phyloP scores from a whole-genome alignment of 2,329 filamentous ascomycete genomes.

The Gaeumannomyces sp. region DNA sequence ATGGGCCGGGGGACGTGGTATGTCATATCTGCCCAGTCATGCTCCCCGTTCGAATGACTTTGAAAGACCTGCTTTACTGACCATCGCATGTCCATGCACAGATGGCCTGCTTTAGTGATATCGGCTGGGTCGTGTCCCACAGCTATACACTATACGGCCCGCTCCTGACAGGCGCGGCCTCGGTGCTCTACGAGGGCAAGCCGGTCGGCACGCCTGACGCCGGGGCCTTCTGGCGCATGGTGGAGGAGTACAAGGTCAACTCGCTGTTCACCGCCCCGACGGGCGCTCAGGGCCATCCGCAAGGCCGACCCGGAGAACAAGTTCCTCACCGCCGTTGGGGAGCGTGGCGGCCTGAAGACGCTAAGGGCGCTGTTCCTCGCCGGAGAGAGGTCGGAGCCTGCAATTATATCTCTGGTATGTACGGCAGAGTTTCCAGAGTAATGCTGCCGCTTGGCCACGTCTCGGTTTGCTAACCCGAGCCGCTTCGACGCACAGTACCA shows the following conservation, averaged over 20 bases:
- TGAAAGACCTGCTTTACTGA: no score
- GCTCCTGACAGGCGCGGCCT: slow-evolving; percentile 76
- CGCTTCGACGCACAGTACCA: slow-evolving; percentile 50
- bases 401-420: slow-evolving; percentile 60
- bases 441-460: no score
- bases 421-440: no score
- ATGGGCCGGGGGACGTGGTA: slow-evolving; percentile 72
- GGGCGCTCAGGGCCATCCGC: slow-evolving; percentile 78
- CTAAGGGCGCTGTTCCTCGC: slow-evolving; percentile 77
- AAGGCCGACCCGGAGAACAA: slow-evolving; percentile 75
- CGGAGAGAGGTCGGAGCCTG: slow-evolving; percentile 83
- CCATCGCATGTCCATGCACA: background rate
- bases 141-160: slow-evolving; percentile 85
- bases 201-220: slow-evolving; percentile 84
- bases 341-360: slow-evolving; percentile 62
- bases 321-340: slow-evolving; percentile 56
- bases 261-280: slow-evolving; percentile 81
- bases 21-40: slow-evolving; percentile 13
- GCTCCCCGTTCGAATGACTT: no score
- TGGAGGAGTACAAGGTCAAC: slow-evolving; percentile 81
- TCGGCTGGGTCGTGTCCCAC: slow-evolving; percentile 81
- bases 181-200: slow-evolving; percentile 89
- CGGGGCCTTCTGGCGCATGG: slow-evolving; percentile 79
- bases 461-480: no score
- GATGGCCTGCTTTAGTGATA: slow-evolving; percentile 51